Evolutionary conservation across 2,329 filamentous ascomycete genomes (phyloP).

Genomic region (Pestalotiopsis sp.): DNA sequence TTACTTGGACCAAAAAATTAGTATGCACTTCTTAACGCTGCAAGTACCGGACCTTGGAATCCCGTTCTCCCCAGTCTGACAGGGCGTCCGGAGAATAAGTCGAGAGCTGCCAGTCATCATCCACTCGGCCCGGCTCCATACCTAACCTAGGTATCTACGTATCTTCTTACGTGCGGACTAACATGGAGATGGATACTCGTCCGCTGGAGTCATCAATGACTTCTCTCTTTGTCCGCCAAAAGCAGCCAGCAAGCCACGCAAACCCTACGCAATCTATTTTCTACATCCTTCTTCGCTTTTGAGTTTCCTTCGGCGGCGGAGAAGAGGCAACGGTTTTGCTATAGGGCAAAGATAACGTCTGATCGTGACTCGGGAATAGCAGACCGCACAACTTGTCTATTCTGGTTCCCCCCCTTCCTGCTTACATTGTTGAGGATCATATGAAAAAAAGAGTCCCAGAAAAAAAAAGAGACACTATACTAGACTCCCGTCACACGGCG

Average conservation of each 20-base stretch:
- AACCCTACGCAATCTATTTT: background rate
- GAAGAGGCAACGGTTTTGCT: background rate
- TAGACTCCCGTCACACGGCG: background rate
- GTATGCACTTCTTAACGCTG: background rate
- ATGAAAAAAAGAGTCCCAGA: background rate
- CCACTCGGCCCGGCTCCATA: background rate
- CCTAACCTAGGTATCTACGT: too few relatives aligned
- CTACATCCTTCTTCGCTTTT: background rate
- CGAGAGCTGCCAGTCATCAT: background rate
- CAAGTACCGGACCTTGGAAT: background rate
- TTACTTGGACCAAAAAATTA: background rate
- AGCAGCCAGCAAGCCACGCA: background rate
- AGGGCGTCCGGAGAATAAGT: background rate
- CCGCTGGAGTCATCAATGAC: background rate
- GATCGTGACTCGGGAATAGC: background rate
- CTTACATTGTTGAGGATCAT: background rate
- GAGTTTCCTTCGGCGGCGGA: background rate
- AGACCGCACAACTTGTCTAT: background rate
- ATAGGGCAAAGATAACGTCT: background rate
- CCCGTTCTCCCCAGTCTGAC: background rate
- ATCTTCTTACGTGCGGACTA: too few relatives aligned
- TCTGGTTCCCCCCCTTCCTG: background rate
- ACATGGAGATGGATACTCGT: too few relatives aligned
- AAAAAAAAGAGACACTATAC: background rate
- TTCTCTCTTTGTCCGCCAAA: background rate